Evolutionary conservation across 2,329 filamentous ascomycete genomes (phyloP), one percentile per base, ranked within the genome.

Genomic region (Chalaropsis thielavioides): DNA sequence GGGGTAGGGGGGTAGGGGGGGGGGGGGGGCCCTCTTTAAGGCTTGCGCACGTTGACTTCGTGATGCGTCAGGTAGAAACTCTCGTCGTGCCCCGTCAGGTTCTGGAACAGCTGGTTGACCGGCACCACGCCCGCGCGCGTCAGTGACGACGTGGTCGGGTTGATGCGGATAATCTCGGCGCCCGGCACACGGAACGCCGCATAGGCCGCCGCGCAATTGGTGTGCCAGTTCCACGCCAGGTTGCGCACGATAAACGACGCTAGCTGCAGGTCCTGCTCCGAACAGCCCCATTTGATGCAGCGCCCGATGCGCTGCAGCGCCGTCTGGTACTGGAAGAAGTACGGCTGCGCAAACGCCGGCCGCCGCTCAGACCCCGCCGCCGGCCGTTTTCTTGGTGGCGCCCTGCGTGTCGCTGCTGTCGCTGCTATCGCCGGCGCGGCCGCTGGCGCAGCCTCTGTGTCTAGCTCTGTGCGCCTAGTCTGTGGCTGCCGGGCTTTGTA

Each of bases 231-330:
- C 3, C 19, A n/a, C 40, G 63, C 63, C 49, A 67, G 38, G 17
- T 67, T 62, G 15, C 87, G 90, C 68, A 88, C 56, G 7, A 66
- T 43, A 5, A 44, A 38, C 11, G 49, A 27, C 24, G 63, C 66
- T 40, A 61, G 15, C 46, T 41, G 51, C 13, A 67, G 24, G 19
- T 67, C 59, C 8, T 62, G 38, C 19, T 64, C 66, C n/a, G n/a
- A 46, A n/a, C 66, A 67, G 15, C 66, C 66, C 46, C 46, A 67
- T 22, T 67, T 67, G 7, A 67, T 19, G 35, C 66, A 67, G 40
- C 61, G 61, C 1, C 66, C 66, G 2, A 67, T 43, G 17, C 66
- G 59, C n/a, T 63, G 49, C 22, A 65, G 24, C 13, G 62, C 59
- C n/a, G 27, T 38, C 49, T 31, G 35, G 19, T 67, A 67, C 43